A percentile compares a stretch with the other conserved stretches of the same genome.
phyloP scores from a whole-genome alignment of 1,284 basidiomycete genomes.

The Puccinia triticina region DNA sequence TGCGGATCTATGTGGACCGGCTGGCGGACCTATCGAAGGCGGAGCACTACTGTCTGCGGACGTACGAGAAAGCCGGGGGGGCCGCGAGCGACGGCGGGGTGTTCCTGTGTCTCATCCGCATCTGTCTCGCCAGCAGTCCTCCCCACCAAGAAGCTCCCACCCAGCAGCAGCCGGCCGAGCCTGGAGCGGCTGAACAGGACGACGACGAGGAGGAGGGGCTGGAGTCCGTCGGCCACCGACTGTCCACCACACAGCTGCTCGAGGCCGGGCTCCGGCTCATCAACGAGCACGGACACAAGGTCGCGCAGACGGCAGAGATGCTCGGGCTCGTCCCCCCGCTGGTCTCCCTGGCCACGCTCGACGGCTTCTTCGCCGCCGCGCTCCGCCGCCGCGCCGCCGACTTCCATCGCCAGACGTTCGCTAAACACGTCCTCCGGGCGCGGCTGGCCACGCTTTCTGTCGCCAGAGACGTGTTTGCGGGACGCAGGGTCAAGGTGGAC shows the following conservation, averaged over 20 bases:
- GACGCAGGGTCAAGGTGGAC: slow-evolving; percentile 81
- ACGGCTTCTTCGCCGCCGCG: slow-evolving; percentile 76
- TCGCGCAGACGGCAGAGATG: slow-evolving; percentile 74
- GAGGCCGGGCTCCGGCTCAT: slow-evolving; percentile 77
- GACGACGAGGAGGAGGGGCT: background rate
- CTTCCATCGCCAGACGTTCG: slow-evolving; percentile 70
- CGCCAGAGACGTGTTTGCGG: slow-evolving; percentile 74
- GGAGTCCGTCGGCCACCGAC: background rate
- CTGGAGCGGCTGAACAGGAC: background rate
- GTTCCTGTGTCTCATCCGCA: slow-evolving; percentile 80
- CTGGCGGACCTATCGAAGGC: slow-evolving; percentile 80
- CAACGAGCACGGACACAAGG: slow-evolving; percentile 74
- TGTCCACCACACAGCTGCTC: background rate
- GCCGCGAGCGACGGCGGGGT: slow-evolving; percentile 66
- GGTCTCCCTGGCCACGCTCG: slow-evolving; percentile 76
- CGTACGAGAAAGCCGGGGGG: slow-evolving; percentile 64
- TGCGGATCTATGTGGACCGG: slow-evolving; percentile 87
- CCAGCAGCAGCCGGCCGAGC: background rate
- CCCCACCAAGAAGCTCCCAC: slow-evolving; percentile 23
- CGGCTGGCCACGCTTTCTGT: slow-evolving; percentile 74
- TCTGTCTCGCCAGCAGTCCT: slow-evolving; percentile 83
- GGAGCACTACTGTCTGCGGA: slow-evolving; percentile 87
- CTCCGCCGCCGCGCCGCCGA: slow-evolving; percentile 65
- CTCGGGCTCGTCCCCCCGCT: slow-evolving; percentile 84
- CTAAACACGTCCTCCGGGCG: slow-evolving; percentile 71